Conservation (phyloP, 306 rosid species). For the Mimosa pudica region DNA sequence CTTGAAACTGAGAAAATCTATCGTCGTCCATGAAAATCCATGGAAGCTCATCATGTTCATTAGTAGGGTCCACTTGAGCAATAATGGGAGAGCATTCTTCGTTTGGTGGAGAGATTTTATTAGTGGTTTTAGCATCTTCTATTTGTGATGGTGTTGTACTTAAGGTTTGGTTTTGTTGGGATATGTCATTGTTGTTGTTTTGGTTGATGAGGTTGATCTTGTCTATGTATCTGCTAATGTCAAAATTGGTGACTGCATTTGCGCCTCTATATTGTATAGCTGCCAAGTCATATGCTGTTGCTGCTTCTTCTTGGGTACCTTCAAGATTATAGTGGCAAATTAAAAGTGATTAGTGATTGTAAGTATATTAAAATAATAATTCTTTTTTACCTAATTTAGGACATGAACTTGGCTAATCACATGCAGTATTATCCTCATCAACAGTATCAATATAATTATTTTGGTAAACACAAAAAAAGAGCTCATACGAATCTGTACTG, state of each 20-base stretch:
- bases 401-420: not conserved
- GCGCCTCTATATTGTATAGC: constrained; percentile 87
- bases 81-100: constrained; percentile 44
- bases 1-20: constrained; percentile 40
- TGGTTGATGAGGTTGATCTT: constrained; percentile 41
- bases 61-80: constrained; percentile 43
- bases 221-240: constrained; percentile 65
- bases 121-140: not conserved
- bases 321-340: not conserved
- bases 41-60: constrained; percentile 45
- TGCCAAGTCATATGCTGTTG: constrained; percentile 87
- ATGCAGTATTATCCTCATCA: not conserved
- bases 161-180: constrained; percentile 4
- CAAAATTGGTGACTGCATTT: constrained; percentile 92
- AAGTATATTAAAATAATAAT: not conserved
- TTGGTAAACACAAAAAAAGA: not conserved
- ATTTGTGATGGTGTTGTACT: constrained; percentile 20
- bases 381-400: not conserved
- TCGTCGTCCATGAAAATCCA: constrained; percentile 64
- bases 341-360: not conserved
- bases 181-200: constrained; percentile 26
- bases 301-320: constrained; percentile 98
- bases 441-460: not conserved
- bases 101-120: constrained; percentile 21
- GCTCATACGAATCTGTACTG: not conserved